phyloP scores from a whole-genome alignment of 2,329 filamentous ascomycete species.

The Neopestalotiopsis rosae region DNA sequence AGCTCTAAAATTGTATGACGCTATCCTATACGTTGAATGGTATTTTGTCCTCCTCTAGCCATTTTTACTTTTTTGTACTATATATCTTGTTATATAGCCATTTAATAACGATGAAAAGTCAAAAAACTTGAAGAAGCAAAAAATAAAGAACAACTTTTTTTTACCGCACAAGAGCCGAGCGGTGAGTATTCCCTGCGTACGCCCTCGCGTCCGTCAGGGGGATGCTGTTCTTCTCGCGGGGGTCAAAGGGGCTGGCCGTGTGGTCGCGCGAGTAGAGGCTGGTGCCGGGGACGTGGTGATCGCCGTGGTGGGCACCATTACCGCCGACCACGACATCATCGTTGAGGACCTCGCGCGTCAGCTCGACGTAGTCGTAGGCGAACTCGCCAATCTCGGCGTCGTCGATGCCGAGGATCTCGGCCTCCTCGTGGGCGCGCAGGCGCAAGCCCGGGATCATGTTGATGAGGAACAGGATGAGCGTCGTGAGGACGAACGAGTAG shows the following conservation, averaged over 20 bases:
- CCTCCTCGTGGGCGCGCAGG: constrained; percentile 76
- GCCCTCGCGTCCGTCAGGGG: constrained; percentile 51
- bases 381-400: constrained; percentile 93
- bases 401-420: constrained; percentile 84
- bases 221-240: constrained; percentile 55
- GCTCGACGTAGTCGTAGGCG: constrained; percentile 92
- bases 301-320: constrained; percentile 23
- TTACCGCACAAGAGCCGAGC: constrained; percentile 20
- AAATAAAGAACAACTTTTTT: not conserved
- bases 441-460: constrained; percentile 78
- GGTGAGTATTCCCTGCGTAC: constrained; percentile 37
- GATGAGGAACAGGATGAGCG: constrained; percentile 79
- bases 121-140: too few species aligned
- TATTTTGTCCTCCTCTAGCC: too few species aligned
- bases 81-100: too few species aligned
- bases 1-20: too few species aligned
- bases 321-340: constrained; percentile 50
- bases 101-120: too few species aligned
- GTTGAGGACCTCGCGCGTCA: constrained; percentile 56
- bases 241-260: constrained; percentile 42
- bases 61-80: too few species aligned
- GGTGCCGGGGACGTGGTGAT: constrained; percentile 48
- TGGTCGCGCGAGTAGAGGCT: constrained; percentile 49
- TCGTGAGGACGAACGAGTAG: constrained; percentile 81
- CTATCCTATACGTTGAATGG: too few species aligned